Evolutionary conservation across 2,329 filamentous ascomycete species (phyloP).

Genomic region (Cladosporium velox): DNA sequence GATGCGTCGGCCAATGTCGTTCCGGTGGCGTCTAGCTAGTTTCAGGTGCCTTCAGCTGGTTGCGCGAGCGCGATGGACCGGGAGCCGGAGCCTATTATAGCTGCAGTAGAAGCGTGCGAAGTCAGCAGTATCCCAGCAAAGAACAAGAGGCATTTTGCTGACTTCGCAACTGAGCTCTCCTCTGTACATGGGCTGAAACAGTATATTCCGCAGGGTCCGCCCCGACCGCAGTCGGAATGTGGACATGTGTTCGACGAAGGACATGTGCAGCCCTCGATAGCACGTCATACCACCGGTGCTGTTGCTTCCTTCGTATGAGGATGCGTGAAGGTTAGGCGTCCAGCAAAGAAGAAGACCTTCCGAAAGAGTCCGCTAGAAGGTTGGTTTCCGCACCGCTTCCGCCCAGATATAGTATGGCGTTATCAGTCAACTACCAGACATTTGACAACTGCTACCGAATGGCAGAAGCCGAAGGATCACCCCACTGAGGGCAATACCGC

Average conservation of each 20-base stretch:
- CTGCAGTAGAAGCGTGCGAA: constrained; percentile 18
- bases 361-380: neutral
- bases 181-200: neutral
- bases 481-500: neutral
- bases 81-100: constrained; percentile 1
- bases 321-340: neutral
- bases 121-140: constrained; percentile 14
- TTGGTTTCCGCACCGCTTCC: neutral
- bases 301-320: neutral
- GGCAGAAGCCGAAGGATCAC: neutral
- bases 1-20: neutral
- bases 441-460: neutral
- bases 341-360: neutral
- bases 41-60: constrained; percentile 9
- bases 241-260: neutral
- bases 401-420: constrained; percentile 1
- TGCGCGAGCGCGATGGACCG: neutral
- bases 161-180: constrained; percentile 16
- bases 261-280: neutral
- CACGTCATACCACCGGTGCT: neutral
- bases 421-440: neutral
- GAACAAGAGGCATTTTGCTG: constrained; percentile 15
- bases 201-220: constrained; percentile 13
- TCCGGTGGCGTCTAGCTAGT: constrained; percentile 6
- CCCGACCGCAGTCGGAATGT: constrained; percentile 14